Evolutionary conservation across 2,329 filamentous ascomycete genomes (phyloP).

Genomic region (Teratosphaeriaceae sp.): DNA sequence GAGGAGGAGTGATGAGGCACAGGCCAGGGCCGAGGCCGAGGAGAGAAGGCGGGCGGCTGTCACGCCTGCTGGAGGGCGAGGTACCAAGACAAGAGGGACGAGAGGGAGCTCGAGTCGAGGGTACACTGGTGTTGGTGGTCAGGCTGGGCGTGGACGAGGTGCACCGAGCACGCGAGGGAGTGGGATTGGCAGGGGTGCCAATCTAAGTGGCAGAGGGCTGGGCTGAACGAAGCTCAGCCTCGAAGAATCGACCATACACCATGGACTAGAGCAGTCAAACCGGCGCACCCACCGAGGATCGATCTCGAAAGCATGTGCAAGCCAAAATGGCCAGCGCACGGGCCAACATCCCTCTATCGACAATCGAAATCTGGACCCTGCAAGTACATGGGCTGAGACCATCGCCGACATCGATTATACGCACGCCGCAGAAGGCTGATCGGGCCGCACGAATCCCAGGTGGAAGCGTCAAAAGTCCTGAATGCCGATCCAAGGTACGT

Average conservation of each 20-base stretch:
- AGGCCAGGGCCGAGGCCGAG: conserved; percentile 47
- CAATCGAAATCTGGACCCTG: no score
- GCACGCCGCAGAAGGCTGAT: no score
- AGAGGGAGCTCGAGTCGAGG: conserved; percentile 27
- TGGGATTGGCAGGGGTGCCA: conserved; percentile 37
- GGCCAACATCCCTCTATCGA: no score
- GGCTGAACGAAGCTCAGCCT: conserved; percentile 12
- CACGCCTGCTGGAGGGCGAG: conserved; percentile 33
- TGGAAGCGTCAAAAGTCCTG: no score
- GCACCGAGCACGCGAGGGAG: conserved; percentile 37
- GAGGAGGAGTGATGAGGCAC: conserved; percentile 57
- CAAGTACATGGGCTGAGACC: no score
- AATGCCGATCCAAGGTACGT: no score
- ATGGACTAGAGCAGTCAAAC: not conserved
- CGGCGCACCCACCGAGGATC: not conserved
- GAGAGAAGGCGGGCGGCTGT: conserved; percentile 50
- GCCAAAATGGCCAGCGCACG: no score
- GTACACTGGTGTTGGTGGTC: conserved; percentile 38
- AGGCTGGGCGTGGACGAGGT: conserved; percentile 49
- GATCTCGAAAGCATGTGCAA: no score
- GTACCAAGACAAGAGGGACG: conserved; percentile 26
- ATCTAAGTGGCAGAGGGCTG: conserved; percentile 27
- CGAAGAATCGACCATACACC: not conserved
- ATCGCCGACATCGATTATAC: no score
- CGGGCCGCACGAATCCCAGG: no score